phyloP scores from a whole-genome alignment of 202 grass and related monocot genomes.

The Bolboschoenoplectus hybrid region DNA sequence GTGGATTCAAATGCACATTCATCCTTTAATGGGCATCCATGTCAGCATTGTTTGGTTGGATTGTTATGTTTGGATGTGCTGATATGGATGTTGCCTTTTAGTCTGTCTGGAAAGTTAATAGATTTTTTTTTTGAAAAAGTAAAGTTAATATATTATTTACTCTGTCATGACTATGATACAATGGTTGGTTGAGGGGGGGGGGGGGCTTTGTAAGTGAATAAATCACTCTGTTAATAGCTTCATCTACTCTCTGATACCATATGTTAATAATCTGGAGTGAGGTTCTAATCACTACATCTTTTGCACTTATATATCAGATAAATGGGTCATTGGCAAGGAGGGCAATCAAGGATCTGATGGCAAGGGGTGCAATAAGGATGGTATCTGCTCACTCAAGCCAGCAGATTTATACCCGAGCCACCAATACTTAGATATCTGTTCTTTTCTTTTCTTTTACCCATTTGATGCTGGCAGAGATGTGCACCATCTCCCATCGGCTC shows the following conservation, averaged over 20 bases:
- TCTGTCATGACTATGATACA: too few relatives aligned
- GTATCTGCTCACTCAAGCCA: conserved; percentile 67
- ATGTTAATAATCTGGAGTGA: background rate
- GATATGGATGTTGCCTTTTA: too few relatives aligned
- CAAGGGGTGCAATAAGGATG: conserved; percentile 71
- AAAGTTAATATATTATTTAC: too few relatives aligned
- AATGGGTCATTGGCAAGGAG: conserved; percentile 73
- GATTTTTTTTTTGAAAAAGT: too few relatives aligned
- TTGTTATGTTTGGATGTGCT: background rate
- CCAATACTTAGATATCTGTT: conserved; percentile 61
- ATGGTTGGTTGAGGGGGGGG: too few relatives aligned
- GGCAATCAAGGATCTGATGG: conserved; percentile 81
- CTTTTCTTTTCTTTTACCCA: conserved; percentile 20
- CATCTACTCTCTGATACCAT: too few relatives aligned
- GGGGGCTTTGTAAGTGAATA: too few relatives aligned
- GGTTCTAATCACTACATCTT: background rate
- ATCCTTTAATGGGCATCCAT: background rate
- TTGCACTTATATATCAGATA: conserved; percentile 42
- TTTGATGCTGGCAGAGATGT: background rate
- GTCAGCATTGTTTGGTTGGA: background rate
- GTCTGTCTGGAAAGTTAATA: too few relatives aligned
- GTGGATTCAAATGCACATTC: background rate
- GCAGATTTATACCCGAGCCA: conserved; percentile 87
- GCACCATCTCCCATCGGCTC: background rate
- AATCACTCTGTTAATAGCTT: too few relatives aligned